These are phyloP conservation scores for Mycena leptocephala DNA, from an alignment of 768 basidiomycete species.

Conservation along the genomic window DNA sequence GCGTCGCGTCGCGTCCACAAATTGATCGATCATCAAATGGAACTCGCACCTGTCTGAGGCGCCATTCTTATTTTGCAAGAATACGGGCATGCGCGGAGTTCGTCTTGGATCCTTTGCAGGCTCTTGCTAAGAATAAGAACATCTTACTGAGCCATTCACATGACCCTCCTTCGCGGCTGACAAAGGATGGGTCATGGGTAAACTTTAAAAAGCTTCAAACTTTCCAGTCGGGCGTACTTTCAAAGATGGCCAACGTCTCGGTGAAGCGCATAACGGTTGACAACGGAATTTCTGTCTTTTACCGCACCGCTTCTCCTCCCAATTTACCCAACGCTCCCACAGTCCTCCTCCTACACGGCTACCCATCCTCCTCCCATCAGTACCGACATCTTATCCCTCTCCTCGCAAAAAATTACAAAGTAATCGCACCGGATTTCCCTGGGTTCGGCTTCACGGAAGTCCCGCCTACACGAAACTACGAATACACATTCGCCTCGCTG, in stretches of 20 bases:
- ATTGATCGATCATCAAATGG: too few relatives aligned
- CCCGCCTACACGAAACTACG: slow-evolving; percentile 52
- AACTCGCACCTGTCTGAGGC: too few relatives aligned
- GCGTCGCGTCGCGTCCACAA: slow-evolving; percentile 1
- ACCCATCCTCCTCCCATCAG: slow-evolving; percentile 63
- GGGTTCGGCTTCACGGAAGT: slow-evolving; percentile 67
- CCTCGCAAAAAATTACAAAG: slow-evolving; percentile 56
- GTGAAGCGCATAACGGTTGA: slow-evolving; percentile 45
- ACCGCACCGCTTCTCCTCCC: slow-evolving; percentile 55
- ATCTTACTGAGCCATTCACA: neutral
- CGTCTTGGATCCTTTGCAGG: neutral
- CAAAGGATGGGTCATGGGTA: neutral
- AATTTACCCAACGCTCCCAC: slow-evolving; percentile 39
- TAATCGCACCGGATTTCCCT: slow-evolving; percentile 65
- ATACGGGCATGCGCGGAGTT: neutral
- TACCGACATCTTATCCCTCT: slow-evolving; percentile 63
- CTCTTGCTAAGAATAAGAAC: neutral
- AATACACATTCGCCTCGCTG: slow-evolving; percentile 59
- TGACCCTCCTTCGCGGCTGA: neutral
- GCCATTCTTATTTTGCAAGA: too few relatives aligned
- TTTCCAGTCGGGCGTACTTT: too few relatives aligned
- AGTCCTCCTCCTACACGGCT: slow-evolving; percentile 65
- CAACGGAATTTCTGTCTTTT: slow-evolving; percentile 56
- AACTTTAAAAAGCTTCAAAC: neutral
- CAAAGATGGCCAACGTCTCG: slow-evolving; percentile 33